These are phyloP conservation scores for Capsella rubella DNA, from an alignment of 441 rosid genomes.

Conservation along the genomic window DNA sequence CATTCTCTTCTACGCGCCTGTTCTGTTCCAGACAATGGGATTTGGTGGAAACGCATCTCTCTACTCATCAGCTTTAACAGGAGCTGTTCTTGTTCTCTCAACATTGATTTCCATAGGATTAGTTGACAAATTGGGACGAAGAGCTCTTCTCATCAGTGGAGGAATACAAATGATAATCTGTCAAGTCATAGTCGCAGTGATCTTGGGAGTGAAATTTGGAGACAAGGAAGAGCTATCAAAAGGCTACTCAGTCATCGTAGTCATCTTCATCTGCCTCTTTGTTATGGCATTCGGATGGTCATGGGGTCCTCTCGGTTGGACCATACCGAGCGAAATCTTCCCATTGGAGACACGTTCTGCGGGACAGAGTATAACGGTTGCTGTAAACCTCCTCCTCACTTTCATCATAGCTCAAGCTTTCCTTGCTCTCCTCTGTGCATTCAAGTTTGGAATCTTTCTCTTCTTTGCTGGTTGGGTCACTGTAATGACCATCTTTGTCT, in stretches of 20 bases:
- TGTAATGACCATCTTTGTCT: slow-evolving; percentile 80
- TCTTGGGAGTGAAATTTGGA: slow-evolving; percentile 75
- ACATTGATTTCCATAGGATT: slow-evolving; percentile 73
- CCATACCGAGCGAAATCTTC: slow-evolving; percentile 88
- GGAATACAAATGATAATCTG: slow-evolving; percentile 84
- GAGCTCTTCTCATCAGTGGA: slow-evolving; percentile 78
- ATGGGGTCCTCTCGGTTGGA: slow-evolving; percentile 97
- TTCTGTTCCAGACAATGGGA: slow-evolving; percentile 87
- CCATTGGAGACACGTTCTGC: slow-evolving; percentile 87
- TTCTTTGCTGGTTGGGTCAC: slow-evolving; percentile 82
- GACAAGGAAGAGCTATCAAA: slow-evolving; percentile 64
- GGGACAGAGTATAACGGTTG: slow-evolving; percentile 87
- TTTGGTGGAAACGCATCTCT: slow-evolving; percentile 78
- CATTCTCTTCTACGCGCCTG: slow-evolving; percentile 91
- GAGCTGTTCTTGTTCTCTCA: slow-evolving; percentile 81
- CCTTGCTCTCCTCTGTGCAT: slow-evolving; percentile 70
- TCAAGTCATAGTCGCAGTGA: slow-evolving; percentile 72
- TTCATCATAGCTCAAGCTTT: slow-evolving; percentile 78
- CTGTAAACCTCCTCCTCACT: slow-evolving; percentile 87
- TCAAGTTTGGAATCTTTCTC: slow-evolving; percentile 83
- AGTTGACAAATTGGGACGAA: slow-evolving; percentile 79
- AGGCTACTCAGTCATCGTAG: slow-evolving; percentile 67
- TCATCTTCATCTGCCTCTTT: slow-evolving; percentile 73
- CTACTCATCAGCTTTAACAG: slow-evolving; percentile 85
- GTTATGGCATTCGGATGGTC: slow-evolving; percentile 93